Base-by-base conservation (phyloP, 78 protist genomes). In the Cavenderia fasciculata region DNA sequence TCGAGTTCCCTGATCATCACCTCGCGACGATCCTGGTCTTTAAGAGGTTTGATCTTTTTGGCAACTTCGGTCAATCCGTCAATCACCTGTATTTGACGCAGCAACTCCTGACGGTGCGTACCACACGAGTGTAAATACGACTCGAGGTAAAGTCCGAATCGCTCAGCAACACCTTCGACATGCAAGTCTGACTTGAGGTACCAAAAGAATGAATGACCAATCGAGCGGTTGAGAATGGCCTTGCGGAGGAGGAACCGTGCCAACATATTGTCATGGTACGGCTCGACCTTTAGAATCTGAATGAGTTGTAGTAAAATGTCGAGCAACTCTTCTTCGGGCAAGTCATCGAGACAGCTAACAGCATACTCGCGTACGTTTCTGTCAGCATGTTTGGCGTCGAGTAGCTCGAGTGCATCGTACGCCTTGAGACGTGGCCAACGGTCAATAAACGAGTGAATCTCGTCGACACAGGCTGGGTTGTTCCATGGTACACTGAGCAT, bases 111-210 rank as follows among this genome's bases (percentile, higher is more conserved):
- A 10, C 91, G n/a, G 62, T 74, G 88, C 0, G 75, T 25, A n/a
- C 97, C 97, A 46, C 95, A 93, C n/a, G 95, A 72, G 0, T 61
- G 65, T n/a, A 97, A 41, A 59, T 95, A 96, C 1, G 95, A 95
- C 59, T 97, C 97, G n/a, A 97, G 49, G 10, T 95, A 27, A 18
- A 97, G 49, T 5, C 98, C 98, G 62, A 86, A 97, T 8, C 98
- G 61, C 86, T 97, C 98, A 0, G 68, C 4, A 12, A 93, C 29
- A 31, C 57, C 74, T 8, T 72, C 34, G 2, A 49, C 66, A 62
- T 96, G 97, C 82, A 97, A 57, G 51, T 97, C 99, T 0, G 99
- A 62, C 56, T 95, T 96, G 10, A 95, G 82, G 46, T 86, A 92
- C 97, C 97, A 95, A 78, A 92, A 95, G 85, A 95, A 72, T 18